Base-by-base conservation (phyloP, 306 rosid genomes). In the Acmispon strigosus region DNA sequence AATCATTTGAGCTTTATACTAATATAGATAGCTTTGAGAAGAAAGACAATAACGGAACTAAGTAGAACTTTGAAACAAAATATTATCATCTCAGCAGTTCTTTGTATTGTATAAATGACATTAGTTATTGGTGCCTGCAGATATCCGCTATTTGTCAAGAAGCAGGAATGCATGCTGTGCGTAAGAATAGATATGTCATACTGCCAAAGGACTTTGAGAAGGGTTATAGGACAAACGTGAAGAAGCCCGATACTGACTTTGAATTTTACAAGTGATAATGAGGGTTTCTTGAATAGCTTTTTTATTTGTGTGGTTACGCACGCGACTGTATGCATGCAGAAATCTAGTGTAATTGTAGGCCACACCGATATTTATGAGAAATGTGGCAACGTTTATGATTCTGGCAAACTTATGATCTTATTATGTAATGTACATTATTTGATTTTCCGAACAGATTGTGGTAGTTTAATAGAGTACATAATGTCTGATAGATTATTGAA, bases 141-240 rank as follows among this genome's bases (percentile, higher is more conserved):
- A 95, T 95, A 20, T 66, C 96, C 1, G 99, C 99, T 32, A 91
- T 95, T 55, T 94, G 99, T 81, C 99, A 94, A 85, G 99, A 94
- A 80, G 99, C 99, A 2, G 97, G 99, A 75, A 95, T 95, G 99
- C 99, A 95, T 15, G 99, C 99, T 18, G 99, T 95, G 59, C 86
- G 99, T 8, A 95, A 95, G 86, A 95, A 95, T 82, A 81, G 99
- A 70, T 95, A 95, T 37, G 90, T 95, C 73, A 95, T 95, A 64
- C 86, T 95, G 48, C 99, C 99, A 1, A 95, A 95, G 90, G 99
- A 95, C 80, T 95, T 95, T 13, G 99, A 95, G 83, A 95, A 95
- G 91, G 99, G 99, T 20, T 95, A 95, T 69, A 74, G 96, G 57
- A 91, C 96, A 50, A 95, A 95, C 18, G 99, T 95, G 81, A 95